Conservation (phyloP, 148 eudicot genomes). For the Chenopodium formosanum region DNA sequence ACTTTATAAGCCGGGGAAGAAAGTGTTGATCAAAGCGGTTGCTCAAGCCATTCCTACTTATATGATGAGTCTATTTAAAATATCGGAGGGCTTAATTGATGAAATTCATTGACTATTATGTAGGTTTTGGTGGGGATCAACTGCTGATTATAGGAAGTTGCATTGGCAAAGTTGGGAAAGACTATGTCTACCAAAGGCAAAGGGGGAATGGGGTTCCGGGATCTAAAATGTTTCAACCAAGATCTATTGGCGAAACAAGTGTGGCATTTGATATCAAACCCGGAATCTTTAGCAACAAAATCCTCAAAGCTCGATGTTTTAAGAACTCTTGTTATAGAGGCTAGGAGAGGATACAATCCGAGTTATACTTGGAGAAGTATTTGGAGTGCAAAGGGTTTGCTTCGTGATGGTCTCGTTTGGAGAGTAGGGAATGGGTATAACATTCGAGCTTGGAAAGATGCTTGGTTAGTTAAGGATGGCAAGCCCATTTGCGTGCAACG, state of each 20-base stretch:
- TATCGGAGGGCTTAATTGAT: background rate
- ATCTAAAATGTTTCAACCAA: background rate
- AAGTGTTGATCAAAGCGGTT: no score
- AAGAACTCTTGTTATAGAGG: background rate
- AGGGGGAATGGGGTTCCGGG: background rate
- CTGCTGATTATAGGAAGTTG: background rate
- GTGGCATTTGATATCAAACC: background rate
- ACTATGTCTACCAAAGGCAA: background rate
- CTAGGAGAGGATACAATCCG: background rate
- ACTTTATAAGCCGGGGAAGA: no score
- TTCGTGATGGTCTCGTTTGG: background rate
- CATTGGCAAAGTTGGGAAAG: background rate
- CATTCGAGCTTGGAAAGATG: background rate
- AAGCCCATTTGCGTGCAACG: background rate
- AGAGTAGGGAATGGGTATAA: background rate
- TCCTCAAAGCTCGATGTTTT: background rate
- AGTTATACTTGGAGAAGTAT: conserved; percentile 6
- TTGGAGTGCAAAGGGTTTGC: background rate
- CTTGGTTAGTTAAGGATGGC: background rate
- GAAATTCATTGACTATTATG: background rate
- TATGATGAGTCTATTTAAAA: background rate
- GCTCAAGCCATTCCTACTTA: no score
- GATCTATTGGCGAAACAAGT: background rate
- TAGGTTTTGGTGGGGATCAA: background rate
- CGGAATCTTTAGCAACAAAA: background rate